Percentiles rank a stretch among this genome's conserved stretches.
phyloP scores from a whole-genome alignment of 2,329 filamentous ascomycete species.

The Fusarium coicis region DNA sequence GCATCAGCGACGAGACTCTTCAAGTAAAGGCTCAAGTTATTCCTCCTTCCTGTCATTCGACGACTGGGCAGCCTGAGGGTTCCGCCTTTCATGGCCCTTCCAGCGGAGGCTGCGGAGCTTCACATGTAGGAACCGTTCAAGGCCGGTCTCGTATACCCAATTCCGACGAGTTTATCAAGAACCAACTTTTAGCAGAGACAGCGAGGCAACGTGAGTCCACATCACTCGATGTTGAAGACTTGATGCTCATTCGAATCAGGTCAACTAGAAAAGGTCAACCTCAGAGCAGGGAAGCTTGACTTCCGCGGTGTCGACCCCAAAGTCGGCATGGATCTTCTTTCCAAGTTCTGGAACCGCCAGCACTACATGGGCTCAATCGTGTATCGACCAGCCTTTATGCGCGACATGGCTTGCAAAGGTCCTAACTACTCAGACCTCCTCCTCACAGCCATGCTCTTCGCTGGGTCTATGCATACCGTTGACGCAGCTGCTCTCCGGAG shows the following conservation, averaged over 20 bases:
- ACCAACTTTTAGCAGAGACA: constrained; percentile 31
- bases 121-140: neutral
- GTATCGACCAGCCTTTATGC: constrained; percentile 64
- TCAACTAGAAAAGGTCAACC: constrained; percentile 7
- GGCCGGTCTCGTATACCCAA: accelerated
- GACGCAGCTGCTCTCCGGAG: neutral
- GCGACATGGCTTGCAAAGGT: constrained; percentile 63
- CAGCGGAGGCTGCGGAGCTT: constrained; percentile 25
- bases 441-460: constrained; percentile 64
- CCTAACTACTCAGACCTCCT: constrained; percentile 67
- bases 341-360: constrained; percentile 65
- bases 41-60: neutral
- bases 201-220: constrained; percentile 23
- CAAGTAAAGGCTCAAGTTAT: neutral
- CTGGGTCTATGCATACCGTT: constrained; percentile 33
- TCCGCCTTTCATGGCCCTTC: constrained; percentile 39
- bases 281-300: neutral
- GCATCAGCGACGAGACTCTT: neutral
- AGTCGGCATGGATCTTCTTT: constrained; percentile 60
- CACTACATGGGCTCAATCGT: constrained; percentile 57
- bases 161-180: neutral
- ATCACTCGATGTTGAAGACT: neutral
- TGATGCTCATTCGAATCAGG: constrained; percentile 16
- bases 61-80: constrained; percentile 19
- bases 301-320: constrained; percentile 50